phyloP scores from a whole-genome alignment of 805 yeast genomes.

The Yarrowia sp. region DNA sequence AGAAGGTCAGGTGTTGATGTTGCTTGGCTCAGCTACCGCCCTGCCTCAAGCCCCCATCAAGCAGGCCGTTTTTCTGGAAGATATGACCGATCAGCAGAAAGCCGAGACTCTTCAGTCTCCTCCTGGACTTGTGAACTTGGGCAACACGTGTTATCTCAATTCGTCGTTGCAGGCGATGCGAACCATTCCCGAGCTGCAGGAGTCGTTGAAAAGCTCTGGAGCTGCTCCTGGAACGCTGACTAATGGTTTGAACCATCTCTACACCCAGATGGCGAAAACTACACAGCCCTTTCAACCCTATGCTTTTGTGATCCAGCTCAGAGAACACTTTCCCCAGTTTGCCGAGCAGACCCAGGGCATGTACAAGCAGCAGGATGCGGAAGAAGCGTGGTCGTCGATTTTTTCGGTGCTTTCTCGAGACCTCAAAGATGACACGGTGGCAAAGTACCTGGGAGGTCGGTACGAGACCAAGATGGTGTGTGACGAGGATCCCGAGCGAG shows the following conservation, averaged over 20 bases:
- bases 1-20: slow-evolving; percentile 71
- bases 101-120: slow-evolving; percentile 47
- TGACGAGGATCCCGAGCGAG: slow-evolving; percentile 52
- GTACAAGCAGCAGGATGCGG: slow-evolving; percentile 96
- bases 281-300: slow-evolving; percentile 62
- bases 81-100: slow-evolving; percentile 49
- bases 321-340: slow-evolving; percentile 81
- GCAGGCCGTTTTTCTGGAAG: slow-evolving; percentile 65
- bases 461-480: slow-evolving; percentile 66
- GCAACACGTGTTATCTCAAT: slow-evolving; percentile 77
- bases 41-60: slow-evolving; percentile 48
- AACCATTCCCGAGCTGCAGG: slow-evolving; percentile 50
- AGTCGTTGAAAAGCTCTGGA: slow-evolving; percentile 41
- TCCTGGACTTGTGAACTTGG: slow-evolving; percentile 65
- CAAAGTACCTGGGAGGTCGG: slow-evolving; percentile 60
- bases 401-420: slow-evolving; percentile 50
- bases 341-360: slow-evolving; percentile 68
- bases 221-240: slow-evolving; percentile 40
- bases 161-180: slow-evolving; percentile 61
- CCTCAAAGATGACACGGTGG: slow-evolving; percentile 46
- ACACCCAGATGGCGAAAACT: slow-evolving; percentile 36
- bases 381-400: slow-evolving; percentile 86
- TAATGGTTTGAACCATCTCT: slow-evolving; percentile 37
- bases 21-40: slow-evolving; percentile 85
- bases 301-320: slow-evolving; percentile 52